Evolutionary conservation across 495 filamentous ascomycete genomes (phyloP), one percentile per base, ranked within the genome.

Genomic region (Tuber microsphaerosporum): DNA sequence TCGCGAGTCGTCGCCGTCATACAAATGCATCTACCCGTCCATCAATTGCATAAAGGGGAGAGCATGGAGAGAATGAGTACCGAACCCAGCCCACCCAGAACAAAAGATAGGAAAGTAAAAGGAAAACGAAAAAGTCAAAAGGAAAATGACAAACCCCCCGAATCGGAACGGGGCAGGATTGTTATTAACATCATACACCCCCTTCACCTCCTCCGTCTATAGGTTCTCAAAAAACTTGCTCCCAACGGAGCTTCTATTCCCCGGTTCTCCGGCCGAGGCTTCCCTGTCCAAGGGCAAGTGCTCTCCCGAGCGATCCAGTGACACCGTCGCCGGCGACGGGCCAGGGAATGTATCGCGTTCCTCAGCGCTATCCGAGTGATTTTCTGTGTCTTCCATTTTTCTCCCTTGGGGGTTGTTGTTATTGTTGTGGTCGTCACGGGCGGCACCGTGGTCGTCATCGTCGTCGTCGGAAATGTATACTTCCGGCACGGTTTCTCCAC

Each of bases 181-280:
- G 77, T 37, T 70, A 81, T 37, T 70, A 41, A 43, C 69, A 1
- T 43, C 1, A 43, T 43, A 77, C 51, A 73, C 71, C 48, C 77
- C 41, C 79, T 83, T 69, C 85, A 86, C 76, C 83, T 79, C 70
- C 83, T 85, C 17, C 20, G 34, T 65, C 46, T 82, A 84, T 48
- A 84, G 79, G 56, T 81, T 81, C 73, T 84, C 84, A 10, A 74
- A 78, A 74, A 84, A 84, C 68, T 75, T 84, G 74, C 85, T 85
- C 75, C 85, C 80, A 16, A 78, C 80, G 19, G 86, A 86, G 71
- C 86, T 88, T 31, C 79, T 73, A 17, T 81, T 83, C 68, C 70
- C 70, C 17, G 80, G 70, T 17, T 76, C 78, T 45, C 83, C 76
- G 7, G 69, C 79, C 37, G 81, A 82, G 44, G 74, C 79, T 41